Evolutionary conservation across 2,329 filamentous ascomycete species (phyloP), one percentile per base, ranked within the genome.

Genomic region (Sarocladium oryzae): DNA sequence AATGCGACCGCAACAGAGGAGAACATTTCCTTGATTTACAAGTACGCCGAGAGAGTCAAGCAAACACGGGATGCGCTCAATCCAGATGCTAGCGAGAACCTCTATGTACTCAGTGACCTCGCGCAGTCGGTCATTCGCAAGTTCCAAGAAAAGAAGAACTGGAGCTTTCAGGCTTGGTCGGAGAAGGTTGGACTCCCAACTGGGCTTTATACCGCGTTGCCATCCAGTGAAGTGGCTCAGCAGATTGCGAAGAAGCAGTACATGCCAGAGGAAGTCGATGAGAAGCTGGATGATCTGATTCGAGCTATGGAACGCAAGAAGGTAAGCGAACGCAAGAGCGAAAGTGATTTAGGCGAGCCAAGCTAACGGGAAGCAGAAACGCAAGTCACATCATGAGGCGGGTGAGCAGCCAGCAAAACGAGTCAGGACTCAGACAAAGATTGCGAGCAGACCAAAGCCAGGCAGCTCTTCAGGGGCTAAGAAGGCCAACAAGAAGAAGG

Each of bases 41-140:
- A 93, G 66, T 88, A 96, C 55, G 90, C 90, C 11, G 91, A 97
- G 68, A 84, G 90, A 9, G 85, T 96, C 51, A 99, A 99, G 74
- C 88, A 92, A 66, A 88, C 91, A 9, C 79, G 82, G 37, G 93
- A 99, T 65, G 87, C 81, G 11, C 82, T 97, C 54, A 77, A 79
- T 21, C 78, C 82, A 0, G 71, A 77, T 1, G 75, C 78, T 53
- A 88, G 85, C 59, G 82, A 90, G 52, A 83, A 84, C 55, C 76
- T 99, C 1, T 95, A 96, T 64, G 83, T 91, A 5, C 70, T 99
- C 33, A 91, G 89, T 49, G 93, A 99, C 66, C 78, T 99, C 9
- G 83, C 91, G 0, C 88, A 93, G 66, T 80, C 84, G 2, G 78
- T 92, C 11, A 86, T 96, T 53, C 82, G 89, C 45, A 85, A 86